These are phyloP conservation scores for Sporormia fimetaria DNA, from an alignment of 495 filamentous ascomycete species.

Conservation along the genomic window DNA sequence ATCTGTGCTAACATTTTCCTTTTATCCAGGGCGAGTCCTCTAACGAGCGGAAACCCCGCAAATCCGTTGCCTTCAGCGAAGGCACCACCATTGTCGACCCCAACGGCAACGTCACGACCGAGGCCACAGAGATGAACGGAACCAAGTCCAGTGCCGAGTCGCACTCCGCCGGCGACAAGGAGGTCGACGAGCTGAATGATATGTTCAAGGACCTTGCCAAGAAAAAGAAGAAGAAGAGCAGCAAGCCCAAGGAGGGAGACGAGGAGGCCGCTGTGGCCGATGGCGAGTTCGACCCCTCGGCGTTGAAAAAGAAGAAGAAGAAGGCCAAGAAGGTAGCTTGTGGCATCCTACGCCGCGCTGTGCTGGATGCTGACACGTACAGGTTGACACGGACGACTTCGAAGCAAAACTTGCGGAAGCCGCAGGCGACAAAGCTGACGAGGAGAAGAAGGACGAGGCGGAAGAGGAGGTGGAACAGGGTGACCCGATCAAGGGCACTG, in stretches of 20 bases:
- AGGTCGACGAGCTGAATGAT: constrained; percentile 59
- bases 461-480: constrained; percentile 49
- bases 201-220: constrained; percentile 79
- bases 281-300: constrained; percentile 59
- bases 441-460: constrained; percentile 40
- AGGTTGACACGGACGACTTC: constrained; percentile 59
- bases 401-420: constrained; percentile 71
- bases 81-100: constrained; percentile 70
- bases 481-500: constrained; percentile 81
- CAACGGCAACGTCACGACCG: constrained; percentile 66
- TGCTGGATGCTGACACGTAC: constrained; percentile 35
- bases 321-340: constrained; percentile 72
- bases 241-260: constrained; percentile 51
- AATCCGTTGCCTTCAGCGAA: constrained; percentile 84
- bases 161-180: constrained; percentile 52
- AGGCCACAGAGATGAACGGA: constrained; percentile 42
- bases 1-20: neutral
- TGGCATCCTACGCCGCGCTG: constrained; percentile 40
- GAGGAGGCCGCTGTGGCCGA: constrained; percentile 50
- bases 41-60: constrained; percentile 54
- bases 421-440: constrained; percentile 44
- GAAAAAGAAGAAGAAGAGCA: constrained; percentile 71
- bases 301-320: constrained; percentile 93
- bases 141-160: constrained; percentile 59
- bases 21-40: constrained; percentile 15